phyloP scores from a whole-genome alignment of 2,329 filamentous ascomycete species.

The Calonectria pauciramosa region DNA sequence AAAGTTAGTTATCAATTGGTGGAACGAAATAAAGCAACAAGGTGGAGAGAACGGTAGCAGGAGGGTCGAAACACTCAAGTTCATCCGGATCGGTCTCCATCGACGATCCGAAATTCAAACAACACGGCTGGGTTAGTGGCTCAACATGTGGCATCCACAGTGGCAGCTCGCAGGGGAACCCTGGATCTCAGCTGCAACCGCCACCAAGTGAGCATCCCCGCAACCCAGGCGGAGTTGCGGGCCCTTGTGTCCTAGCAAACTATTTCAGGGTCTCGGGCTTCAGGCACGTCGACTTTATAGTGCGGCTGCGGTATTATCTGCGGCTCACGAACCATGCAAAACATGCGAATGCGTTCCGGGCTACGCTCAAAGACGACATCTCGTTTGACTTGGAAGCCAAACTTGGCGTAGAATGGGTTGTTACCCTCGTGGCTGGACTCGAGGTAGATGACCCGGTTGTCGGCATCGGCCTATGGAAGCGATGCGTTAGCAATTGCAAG shows the following conservation, averaged over 20 bases:
- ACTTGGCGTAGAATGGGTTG: slow-evolving; percentile 78
- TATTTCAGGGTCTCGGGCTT: background rate
- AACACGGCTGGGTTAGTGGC: background rate
- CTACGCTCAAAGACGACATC: slow-evolving; percentile 74
- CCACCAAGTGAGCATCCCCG: background rate
- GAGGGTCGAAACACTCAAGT: background rate
- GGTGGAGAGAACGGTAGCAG: background rate
- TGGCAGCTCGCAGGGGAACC: background rate
- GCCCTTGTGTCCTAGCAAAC: background rate
- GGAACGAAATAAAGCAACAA: background rate
- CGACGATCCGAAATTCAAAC: background rate
- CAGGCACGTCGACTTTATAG: slow-evolving; percentile 33
- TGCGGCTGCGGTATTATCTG: slow-evolving; percentile 47
- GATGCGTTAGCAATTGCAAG: background rate
- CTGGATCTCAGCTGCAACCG: background rate
- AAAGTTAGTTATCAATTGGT: background rate
- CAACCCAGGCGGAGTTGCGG: background rate
- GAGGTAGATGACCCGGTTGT: slow-evolving; percentile 79
- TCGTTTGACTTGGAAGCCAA: slow-evolving; percentile 77
- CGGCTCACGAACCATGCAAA: slow-evolving; percentile 88
- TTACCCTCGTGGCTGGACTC: slow-evolving; percentile 81
- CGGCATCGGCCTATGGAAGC: slow-evolving; percentile 71
- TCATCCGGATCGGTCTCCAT: background rate
- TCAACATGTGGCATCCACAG: background rate
- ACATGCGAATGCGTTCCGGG: slow-evolving; percentile 72